Base-by-base conservation (phyloP, 331 rosid genomes). In the Prunus yedoensis region DNA sequence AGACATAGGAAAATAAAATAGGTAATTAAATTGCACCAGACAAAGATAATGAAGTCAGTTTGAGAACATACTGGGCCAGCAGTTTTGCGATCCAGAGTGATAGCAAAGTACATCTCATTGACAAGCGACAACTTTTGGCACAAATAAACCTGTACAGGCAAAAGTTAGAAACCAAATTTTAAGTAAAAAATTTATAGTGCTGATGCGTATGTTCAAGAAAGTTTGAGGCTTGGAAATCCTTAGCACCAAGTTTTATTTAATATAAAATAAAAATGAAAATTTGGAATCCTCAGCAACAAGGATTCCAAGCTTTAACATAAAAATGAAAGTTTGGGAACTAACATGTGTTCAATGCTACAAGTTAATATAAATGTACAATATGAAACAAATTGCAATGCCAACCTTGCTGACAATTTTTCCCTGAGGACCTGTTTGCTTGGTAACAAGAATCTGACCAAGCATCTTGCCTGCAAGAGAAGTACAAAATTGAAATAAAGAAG, bases 391-490 rank as follows among this genome's bases (percentile, higher is more conserved):
- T 50, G 67, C 50, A 46, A 68, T 49, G 56, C 72, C 85, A 52
- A 95, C 99, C 99, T 92, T 92, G 91, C 93, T 89, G 78, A 95
- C 99, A 75, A 89, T 74, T 90, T 95, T 95, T 30, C 99, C 97
- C 79, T 90, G 94, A 21, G 97, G 87, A 66, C 99, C 99, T 59
- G 97, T 84, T 89, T 95, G 99, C 75, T 95, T 95, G 54, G 99
- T 92, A 81, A 95, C 99, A 66, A 95, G 94, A 79, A 92, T 82
- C 89, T 95, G 94, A 67, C 97, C 99, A 60, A 92, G 98, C 99
- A 95, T 95, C 85, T 92, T 95, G 70, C 89, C 99, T 95, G 91
- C 83, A 77, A 15, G 12, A 65, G 12, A 15, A 65, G 70, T 14
- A 50, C 53, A 56, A 56, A 8, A 67, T n/a, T 70, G 67, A 80